phyloP scores from a whole-genome alignment of 2,329 filamentous ascomycete genomes.

The Claviceps cyperi region DNA sequence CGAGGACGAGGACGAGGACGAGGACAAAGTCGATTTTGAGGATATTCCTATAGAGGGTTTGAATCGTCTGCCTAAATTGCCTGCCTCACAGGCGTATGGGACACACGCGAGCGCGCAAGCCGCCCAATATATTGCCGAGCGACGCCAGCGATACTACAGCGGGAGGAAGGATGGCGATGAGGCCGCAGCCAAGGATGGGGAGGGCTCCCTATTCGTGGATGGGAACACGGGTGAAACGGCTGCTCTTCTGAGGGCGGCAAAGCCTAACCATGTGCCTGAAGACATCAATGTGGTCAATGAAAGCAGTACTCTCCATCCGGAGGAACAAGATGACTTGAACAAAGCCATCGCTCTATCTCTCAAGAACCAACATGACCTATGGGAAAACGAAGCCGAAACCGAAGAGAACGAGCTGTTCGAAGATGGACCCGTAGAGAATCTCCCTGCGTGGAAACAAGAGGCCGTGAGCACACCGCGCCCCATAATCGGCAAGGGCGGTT shows the following conservation, averaged over 20 bases:
- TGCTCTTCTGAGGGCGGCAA: slow-evolving; percentile 11
- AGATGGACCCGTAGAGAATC: slow-evolving; percentile 28
- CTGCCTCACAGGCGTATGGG: slow-evolving; percentile 9
- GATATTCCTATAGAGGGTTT: slow-evolving; percentile 85
- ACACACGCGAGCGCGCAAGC: slow-evolving; percentile 12
- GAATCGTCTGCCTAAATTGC: slow-evolving; percentile 59
- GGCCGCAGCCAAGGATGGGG: slow-evolving; percentile 25
- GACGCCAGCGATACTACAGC: slow-evolving; percentile 16
- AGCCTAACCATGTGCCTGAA: slow-evolving; percentile 21
- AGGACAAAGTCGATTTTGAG: slow-evolving; percentile 56
- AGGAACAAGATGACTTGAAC: slow-evolving; percentile 48
- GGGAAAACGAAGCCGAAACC: slow-evolving; percentile 21
- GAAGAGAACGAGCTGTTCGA: slow-evolving; percentile 33
- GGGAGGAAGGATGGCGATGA: slow-evolving; percentile 5
- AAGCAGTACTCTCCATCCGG: slow-evolving; percentile 14
- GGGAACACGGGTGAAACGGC: slow-evolving; percentile 14
- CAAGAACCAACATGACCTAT: slow-evolving; percentile 41
- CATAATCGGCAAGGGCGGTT: slow-evolving; percentile 35
- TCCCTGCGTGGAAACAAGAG: slow-evolving; percentile 41
- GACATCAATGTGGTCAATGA: background rate
- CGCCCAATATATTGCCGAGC: slow-evolving; percentile 12
- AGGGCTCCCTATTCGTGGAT: slow-evolving; percentile 36
- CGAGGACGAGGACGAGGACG: slow-evolving; percentile 57
- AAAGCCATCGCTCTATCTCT: slow-evolving; percentile 78
- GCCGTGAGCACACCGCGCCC: slow-evolving; percentile 36